Percentiles rank a stretch among this genome's conserved stretches.
These are phyloP conservation scores for Scedosporium dehoogii DNA, from an alignment of 2,329 filamentous ascomycete species.

Conservation along the genomic window DNA sequence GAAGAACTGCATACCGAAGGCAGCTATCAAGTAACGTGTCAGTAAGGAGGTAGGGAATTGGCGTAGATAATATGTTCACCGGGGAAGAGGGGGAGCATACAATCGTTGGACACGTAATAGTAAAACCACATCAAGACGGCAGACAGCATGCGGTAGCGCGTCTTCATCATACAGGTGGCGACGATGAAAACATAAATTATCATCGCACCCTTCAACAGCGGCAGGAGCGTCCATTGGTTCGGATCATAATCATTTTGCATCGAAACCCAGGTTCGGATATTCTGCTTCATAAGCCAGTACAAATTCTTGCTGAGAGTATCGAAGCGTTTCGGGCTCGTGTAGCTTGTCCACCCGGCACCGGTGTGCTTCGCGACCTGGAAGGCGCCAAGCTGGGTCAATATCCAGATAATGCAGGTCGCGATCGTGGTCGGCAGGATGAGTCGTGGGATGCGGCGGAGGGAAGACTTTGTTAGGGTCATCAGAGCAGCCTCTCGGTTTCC, in stretches of 20 bases:
- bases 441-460: slow-evolving; percentile 47
- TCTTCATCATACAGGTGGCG: slow-evolving; percentile 37
- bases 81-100: too few species aligned
- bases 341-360: slow-evolving; percentile 39
- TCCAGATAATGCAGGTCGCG: slow-evolving; percentile 46
- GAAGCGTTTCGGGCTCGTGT: slow-evolving; percentile 6
- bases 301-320: slow-evolving; percentile 8
- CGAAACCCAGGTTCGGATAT: slow-evolving; percentile 41
- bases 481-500: slow-evolving; percentile 45
- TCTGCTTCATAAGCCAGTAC: slow-evolving; percentile 26
- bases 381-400: slow-evolving; percentile 41
- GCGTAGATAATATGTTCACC: too few species aligned
- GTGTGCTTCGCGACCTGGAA: slow-evolving; percentile 45
- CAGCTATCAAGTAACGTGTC: slow-evolving; percentile 11
- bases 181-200: slow-evolving; percentile 43
- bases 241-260: slow-evolving; percentile 43
- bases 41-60: too few species aligned
- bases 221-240: slow-evolving; percentile 48
- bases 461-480: slow-evolving; percentile 42
- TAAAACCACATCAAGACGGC: slow-evolving; percentile 39
- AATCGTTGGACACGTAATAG: slow-evolving; percentile 26
- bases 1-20: slow-evolving; percentile 49
- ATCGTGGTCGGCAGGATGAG: slow-evolving; percentile 48
- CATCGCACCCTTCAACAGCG: slow-evolving; percentile 44
- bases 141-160: slow-evolving; percentile 37